phyloP scores from a whole-genome alignment of 805 yeast genomes.

The Cyberlindnera bimundalis region DNA sequence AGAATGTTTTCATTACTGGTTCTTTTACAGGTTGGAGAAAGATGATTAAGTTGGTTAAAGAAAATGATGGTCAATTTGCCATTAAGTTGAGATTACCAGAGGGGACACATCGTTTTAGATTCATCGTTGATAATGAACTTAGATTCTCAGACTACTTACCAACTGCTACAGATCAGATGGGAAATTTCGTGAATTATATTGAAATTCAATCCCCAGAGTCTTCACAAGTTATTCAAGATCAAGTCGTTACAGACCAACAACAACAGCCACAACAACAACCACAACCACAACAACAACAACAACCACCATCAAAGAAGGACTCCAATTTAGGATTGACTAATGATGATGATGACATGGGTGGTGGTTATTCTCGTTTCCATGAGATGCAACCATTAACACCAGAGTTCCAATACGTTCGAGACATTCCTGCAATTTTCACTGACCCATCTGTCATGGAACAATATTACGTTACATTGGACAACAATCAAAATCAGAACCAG shows the following conservation, averaged over 20 bases:
- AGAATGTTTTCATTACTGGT: slow-evolving; percentile 92
- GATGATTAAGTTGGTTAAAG: slow-evolving; percentile 80
- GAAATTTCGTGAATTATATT: slow-evolving; percentile 88
- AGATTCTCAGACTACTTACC: slow-evolving; percentile 84
- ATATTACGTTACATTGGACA: slow-evolving; percentile 72
- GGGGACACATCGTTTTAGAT: slow-evolving; percentile 91
- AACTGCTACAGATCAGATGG: slow-evolving; percentile 97
- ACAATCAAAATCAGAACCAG: slow-evolving; percentile 61
- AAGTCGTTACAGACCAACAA: slow-evolving; percentile 16
- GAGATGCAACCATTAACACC: slow-evolving; percentile 44
- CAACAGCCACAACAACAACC: slow-evolving; percentile 24
- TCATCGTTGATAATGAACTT: slow-evolving; percentile 90
- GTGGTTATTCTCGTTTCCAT: slow-evolving; percentile 74
- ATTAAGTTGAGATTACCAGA: slow-evolving; percentile 77
- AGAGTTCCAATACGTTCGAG: slow-evolving; percentile 47
- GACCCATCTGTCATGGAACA: slow-evolving; percentile 88
- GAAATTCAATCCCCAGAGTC: slow-evolving; percentile 50
- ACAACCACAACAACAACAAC: slow-evolving; percentile 22
- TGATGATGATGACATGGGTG: slow-evolving; percentile 80
- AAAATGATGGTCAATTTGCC: slow-evolving; percentile 50
- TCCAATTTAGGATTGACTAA: slow-evolving; percentile 60
- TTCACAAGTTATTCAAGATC: slow-evolving; percentile 35
- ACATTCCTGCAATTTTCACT: slow-evolving; percentile 79
- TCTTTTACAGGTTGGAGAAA: slow-evolving; percentile 98
- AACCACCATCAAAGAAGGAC: slow-evolving; percentile 35